Evolutionary conservation across 1,139 yeast species (phyloP).

Genomic region (Taphrina deformans): DNA sequence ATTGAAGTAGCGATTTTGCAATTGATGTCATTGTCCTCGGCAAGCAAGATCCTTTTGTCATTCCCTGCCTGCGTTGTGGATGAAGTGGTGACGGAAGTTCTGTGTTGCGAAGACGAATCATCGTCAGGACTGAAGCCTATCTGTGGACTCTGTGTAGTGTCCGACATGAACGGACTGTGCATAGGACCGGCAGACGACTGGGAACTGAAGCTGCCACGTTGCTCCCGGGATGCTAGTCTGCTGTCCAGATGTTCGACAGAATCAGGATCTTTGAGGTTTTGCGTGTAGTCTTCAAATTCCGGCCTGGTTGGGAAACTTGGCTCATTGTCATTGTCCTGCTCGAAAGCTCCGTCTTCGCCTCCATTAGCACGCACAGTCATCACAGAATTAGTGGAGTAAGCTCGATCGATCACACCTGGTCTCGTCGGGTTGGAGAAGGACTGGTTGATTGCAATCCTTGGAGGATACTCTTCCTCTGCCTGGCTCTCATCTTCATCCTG

Average conservation of each 20-base stretch:
- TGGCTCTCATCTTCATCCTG: background rate
- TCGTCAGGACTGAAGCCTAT: background rate
- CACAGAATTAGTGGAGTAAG: conserved; percentile 8
- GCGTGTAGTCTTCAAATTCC: no score
- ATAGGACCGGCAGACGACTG: background rate
- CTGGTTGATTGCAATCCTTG: conserved; percentile 1
- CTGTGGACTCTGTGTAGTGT: background rate
- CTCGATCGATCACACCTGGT: conserved; percentile 2
- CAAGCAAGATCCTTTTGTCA: conserved; percentile 45
- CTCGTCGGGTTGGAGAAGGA: conserved; percentile 23
- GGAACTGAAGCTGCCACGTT: background rate
- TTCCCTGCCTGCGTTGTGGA: conserved; percentile 22
- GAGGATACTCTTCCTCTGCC: conserved; percentile 13
- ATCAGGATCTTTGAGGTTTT: no score
- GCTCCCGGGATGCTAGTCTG: background rate
- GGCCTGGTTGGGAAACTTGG: background rate
- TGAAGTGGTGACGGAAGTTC: background rate
- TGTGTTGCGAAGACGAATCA: background rate
- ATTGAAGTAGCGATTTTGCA: conserved; percentile 56
- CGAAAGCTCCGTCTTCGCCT: background rate
- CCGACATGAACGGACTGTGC: background rate
- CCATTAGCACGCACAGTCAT: background rate
- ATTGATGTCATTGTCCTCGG: conserved; percentile 58
- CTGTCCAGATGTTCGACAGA: background rate
- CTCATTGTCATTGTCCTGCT: background rate